Evolutionary conservation across 2,329 filamentous ascomycete genomes (phyloP).

Genomic region (Diaporthe humulicola): DNA sequence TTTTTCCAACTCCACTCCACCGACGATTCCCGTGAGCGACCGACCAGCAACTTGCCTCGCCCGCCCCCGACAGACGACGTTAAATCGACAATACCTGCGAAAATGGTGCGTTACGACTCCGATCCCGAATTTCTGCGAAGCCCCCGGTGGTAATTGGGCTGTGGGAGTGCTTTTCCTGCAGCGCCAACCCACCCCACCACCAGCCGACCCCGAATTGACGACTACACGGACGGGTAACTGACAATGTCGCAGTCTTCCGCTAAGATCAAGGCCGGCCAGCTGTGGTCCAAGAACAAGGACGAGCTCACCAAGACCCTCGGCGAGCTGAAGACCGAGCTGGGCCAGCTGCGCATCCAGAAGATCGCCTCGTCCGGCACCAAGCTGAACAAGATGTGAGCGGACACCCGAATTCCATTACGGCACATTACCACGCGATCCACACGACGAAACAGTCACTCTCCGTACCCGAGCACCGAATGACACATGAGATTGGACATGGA

Average conservation of each 20-base stretch:
- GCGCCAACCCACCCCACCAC: constrained; percentile 6
- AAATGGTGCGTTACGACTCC: constrained; percentile 40
- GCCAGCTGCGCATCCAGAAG: constrained; percentile 98
- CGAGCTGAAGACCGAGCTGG: constrained; percentile 96
- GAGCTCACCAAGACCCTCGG: constrained; percentile 95
- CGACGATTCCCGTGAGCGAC: constrained; percentile 35
- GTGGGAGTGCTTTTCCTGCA: constrained; percentile 16
- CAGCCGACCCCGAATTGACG: constrained; percentile 30
- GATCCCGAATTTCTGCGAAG: constrained; percentile 26
- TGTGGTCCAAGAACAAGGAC: constrained; percentile 99
- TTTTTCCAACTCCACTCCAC: constrained; percentile 37
- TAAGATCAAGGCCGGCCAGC: constrained; percentile 94
- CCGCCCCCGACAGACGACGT: constrained; percentile 40
- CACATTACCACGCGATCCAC: constrained; percentile 27
- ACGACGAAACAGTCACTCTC: background rate
- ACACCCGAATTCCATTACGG: constrained; percentile 31
- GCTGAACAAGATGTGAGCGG: constrained; percentile 93
- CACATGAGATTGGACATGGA: constrained; percentile 27
- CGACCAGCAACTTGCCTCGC: constrained; percentile 35
- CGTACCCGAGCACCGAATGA: background rate
- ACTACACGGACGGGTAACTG: constrained; percentile 38
- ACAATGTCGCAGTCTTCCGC: constrained; percentile 65
- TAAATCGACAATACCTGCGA: constrained; percentile 39
- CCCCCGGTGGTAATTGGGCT: background rate
- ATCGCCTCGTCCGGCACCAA: constrained; percentile 95